These are phyloP conservation scores for Neurospora sp. DNA, from an alignment of 495 filamentous ascomycete genomes.

Conservation along the genomic window DNA sequence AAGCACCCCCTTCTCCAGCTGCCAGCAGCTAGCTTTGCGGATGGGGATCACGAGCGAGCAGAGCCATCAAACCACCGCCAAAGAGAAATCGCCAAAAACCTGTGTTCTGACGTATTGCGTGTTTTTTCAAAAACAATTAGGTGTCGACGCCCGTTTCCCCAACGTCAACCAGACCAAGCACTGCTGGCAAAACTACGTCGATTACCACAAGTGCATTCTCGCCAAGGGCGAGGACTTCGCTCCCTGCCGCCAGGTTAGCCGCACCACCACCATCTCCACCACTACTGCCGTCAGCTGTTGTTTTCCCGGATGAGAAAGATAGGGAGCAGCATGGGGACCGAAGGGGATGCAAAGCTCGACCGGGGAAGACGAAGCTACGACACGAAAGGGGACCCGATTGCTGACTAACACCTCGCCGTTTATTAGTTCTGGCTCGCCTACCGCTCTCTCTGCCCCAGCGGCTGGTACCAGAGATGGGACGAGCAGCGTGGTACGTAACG, in stretches of 20 bases:
- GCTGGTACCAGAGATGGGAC: conserved; percentile 94
- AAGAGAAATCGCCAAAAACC: neutral
- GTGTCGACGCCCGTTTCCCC: conserved; percentile 98
- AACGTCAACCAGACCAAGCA: conserved; percentile 90
- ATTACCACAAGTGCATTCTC: conserved; percentile 98
- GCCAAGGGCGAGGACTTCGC: conserved; percentile 99
- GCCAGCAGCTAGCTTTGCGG: neutral
- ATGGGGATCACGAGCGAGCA: neutral
- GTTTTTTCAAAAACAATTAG: conserved; percentile 34
- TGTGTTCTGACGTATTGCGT: neutral
- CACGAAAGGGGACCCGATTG: neutral
- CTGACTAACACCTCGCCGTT: neutral
- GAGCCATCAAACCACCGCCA: conserved; percentile 11
- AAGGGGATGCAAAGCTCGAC: neutral
- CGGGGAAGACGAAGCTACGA: neutral
- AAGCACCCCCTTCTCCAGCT: neutral
- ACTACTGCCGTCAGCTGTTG: neutral
- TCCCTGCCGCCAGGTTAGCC: conserved; percentile 82
- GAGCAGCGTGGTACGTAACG: conserved; percentile 76
- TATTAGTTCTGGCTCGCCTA: conserved; percentile 87
- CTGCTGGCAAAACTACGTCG: conserved; percentile 99
- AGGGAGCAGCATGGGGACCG: neutral
- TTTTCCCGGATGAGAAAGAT: conserved; percentile 8
- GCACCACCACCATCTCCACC: conserved; percentile 13
- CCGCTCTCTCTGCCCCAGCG: conserved; percentile 90